These are phyloP conservation scores for Ceratocystis destructans DNA, from an alignment of 2,329 filamentous ascomycete species.

Conservation along the genomic window DNA sequence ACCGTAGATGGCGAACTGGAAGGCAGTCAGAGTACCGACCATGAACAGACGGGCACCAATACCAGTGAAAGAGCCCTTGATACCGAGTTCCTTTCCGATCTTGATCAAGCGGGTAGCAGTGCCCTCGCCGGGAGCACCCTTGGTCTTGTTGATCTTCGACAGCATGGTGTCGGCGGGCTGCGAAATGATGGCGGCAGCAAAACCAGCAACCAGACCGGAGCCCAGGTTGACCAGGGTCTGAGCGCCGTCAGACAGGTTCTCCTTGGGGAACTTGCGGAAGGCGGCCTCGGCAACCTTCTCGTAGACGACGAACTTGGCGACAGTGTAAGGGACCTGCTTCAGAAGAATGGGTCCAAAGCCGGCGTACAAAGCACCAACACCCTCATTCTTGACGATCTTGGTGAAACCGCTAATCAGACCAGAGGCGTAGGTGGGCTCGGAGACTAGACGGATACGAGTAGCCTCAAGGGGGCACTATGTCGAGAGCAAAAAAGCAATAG, in stretches of 20 bases:
- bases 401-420: constrained; percentile 65
- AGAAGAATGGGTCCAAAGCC: constrained; percentile 80
- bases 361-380: constrained; percentile 75
- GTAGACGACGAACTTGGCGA: constrained; percentile 90
- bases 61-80: constrained; percentile 66
- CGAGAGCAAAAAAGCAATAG: background rate
- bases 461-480: constrained; percentile 67
- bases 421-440: constrained; percentile 70
- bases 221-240: constrained; percentile 72
- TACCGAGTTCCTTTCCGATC: constrained; percentile 73
- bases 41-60: constrained; percentile 56
- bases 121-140: constrained; percentile 73
- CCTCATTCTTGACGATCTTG: constrained; percentile 75
- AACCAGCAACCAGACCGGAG: constrained; percentile 36
- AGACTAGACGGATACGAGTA: constrained; percentile 86
- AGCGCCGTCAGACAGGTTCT: constrained; percentile 47
- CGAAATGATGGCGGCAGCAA: constrained; percentile 74
- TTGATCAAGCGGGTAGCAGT: constrained; percentile 70
- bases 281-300: constrained; percentile 71
- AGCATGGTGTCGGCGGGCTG: constrained; percentile 91
- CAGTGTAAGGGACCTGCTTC: constrained; percentile 83
- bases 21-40: constrained; percentile 60
- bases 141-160: constrained; percentile 91
- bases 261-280: constrained; percentile 59
- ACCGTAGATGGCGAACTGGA: constrained; percentile 84